A percentile compares a stretch with the other conserved stretches of the same genome.
These are phyloP conservation scores for Fusarium sarcochroum DNA, from an alignment of 2,329 filamentous ascomycete species.

Conservation along the genomic window DNA sequence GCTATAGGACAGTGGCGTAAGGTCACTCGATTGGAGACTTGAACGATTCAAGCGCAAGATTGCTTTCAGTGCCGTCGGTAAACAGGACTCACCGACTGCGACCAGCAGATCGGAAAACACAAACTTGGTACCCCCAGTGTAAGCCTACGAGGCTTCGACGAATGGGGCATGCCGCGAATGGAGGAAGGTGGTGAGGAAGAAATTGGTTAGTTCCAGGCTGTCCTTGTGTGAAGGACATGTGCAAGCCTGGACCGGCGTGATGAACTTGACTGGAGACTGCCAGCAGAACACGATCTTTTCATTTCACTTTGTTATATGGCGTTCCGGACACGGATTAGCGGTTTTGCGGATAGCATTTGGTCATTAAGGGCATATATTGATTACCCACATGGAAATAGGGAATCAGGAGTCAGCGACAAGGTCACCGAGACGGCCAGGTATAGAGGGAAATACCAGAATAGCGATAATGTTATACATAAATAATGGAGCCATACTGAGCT, in stretches of 20 bases:
- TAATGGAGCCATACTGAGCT: slow-evolving; percentile 19
- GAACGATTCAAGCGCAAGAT: slow-evolving; percentile 26
- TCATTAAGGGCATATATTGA: slow-evolving; percentile 14
- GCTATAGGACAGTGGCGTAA: slow-evolving; percentile 48
- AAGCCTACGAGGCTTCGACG: background rate
- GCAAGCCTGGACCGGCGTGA: background rate
- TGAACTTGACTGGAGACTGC: slow-evolving; percentile 3
- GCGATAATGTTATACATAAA: slow-evolving; percentile 34
- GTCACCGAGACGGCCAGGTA: slow-evolving; percentile 27
- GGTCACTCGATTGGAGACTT: slow-evolving; percentile 43
- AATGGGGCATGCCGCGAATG: background rate
- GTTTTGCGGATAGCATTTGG: slow-evolving; percentile 34
- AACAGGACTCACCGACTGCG: no score
- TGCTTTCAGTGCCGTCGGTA: background rate
- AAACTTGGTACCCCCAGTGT: background rate
- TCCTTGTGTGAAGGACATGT: background rate
- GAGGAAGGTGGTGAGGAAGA: background rate
- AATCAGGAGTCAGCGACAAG: slow-evolving; percentile 29
- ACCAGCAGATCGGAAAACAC: background rate
- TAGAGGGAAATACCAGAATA: slow-evolving; percentile 33
- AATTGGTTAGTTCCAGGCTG: background rate
- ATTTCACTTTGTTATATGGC: slow-evolving; percentile 26
- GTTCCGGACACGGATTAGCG: slow-evolving; percentile 34
- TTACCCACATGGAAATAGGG: slow-evolving; percentile 14
- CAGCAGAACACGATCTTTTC: slow-evolving; percentile 21